phyloP scores from a whole-genome alignment of 129 eudicot genomes.

The Lactuca saligna region DNA sequence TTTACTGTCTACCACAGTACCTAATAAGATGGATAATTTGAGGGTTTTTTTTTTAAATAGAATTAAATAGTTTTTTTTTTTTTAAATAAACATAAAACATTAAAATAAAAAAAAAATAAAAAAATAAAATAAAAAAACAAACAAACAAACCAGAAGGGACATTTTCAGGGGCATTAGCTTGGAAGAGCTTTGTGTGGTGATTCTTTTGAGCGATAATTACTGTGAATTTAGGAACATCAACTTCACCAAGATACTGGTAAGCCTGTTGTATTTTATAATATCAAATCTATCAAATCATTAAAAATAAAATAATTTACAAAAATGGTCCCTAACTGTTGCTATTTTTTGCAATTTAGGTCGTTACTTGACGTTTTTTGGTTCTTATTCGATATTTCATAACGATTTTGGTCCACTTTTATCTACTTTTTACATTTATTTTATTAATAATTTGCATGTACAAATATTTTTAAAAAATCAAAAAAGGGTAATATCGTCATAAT shows the following conservation, averaged over 20 bases:
- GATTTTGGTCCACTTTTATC: too few species aligned
- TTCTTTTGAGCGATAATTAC: constrained; percentile 91
- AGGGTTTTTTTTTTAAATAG: not conserved
- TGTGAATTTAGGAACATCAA: constrained; percentile 78
- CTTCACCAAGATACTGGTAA: constrained; percentile 72
- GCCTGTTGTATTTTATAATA: constrained; percentile 54
- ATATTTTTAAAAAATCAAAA: too few species aligned
- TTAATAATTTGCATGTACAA: too few species aligned
- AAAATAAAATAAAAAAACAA: too few species aligned
- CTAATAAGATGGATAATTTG: constrained; percentile 38
- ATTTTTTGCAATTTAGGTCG: too few species aligned
- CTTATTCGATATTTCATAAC: too few species aligned
- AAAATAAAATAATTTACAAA: not conserved
- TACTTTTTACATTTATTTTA: too few species aligned
- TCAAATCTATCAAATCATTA: not conserved
- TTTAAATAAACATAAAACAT: not conserved
- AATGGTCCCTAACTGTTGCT: too few species aligned
- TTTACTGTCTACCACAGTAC: constrained; percentile 80
- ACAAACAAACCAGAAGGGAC: constrained; percentile 73
- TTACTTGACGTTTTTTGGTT: too few species aligned
- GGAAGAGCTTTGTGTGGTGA: constrained; percentile 76
- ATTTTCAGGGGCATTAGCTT: constrained; percentile 59
- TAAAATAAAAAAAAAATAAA: not conserved
- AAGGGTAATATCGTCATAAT: too few species aligned
- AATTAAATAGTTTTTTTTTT: not conserved